Percentiles rank a stretch among this genome's conserved stretches.
phyloP scores from a whole-genome alignment of 2,329 filamentous ascomycete species.

The Ilyonectria sp. region DNA sequence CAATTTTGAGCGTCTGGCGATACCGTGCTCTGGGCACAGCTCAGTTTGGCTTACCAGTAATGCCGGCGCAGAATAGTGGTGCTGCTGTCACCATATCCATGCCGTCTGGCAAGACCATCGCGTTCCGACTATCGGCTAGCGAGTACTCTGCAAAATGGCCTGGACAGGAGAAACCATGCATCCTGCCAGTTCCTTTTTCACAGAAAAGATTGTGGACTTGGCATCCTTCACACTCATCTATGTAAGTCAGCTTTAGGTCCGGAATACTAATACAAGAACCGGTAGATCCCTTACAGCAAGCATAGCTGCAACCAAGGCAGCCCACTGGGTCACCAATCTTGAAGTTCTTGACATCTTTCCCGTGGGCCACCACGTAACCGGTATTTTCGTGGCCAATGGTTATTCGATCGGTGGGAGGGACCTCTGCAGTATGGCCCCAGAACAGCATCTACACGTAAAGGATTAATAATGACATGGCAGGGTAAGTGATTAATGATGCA shows the following conservation, averaged over 20 bases:
- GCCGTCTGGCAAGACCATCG: slow-evolving; percentile 43
- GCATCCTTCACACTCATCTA: slow-evolving; percentile 17
- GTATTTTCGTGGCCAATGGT: slow-evolving; percentile 74
- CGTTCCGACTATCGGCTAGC: slow-evolving; percentile 39
- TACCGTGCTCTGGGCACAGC: not conserved
- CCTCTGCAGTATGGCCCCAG: slow-evolving; percentile 37
- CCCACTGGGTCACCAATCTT: slow-evolving; percentile 19
- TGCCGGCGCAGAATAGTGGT: slow-evolving; percentile 47
- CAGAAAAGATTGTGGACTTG: slow-evolving; percentile 33
- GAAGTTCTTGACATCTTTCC: slow-evolving; percentile 55
- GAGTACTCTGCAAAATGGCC: slow-evolving; percentile 47
- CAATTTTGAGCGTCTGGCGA: not conserved
- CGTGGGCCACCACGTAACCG: slow-evolving; percentile 71
- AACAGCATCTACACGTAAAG: slow-evolving; percentile 32
- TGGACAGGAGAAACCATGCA: slow-evolving; percentile 41
- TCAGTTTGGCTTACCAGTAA: slow-evolving; percentile 8
- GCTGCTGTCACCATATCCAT: slow-evolving; percentile 37
- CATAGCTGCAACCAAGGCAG: slow-evolving; percentile 21
- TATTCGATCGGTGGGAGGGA: slow-evolving; percentile 29
- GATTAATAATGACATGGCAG: too few species aligned
- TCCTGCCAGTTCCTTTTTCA: slow-evolving; percentile 38
- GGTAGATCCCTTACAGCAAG: slow-evolving; percentile 1
- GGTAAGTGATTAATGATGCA: too few species aligned
- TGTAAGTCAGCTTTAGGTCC: not conserved
- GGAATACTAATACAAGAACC: too few species aligned